These are phyloP conservation scores for Antarctomyces pellizariae DNA, from an alignment of 495 filamentous ascomycete genomes.

Conservation along the genomic window DNA sequence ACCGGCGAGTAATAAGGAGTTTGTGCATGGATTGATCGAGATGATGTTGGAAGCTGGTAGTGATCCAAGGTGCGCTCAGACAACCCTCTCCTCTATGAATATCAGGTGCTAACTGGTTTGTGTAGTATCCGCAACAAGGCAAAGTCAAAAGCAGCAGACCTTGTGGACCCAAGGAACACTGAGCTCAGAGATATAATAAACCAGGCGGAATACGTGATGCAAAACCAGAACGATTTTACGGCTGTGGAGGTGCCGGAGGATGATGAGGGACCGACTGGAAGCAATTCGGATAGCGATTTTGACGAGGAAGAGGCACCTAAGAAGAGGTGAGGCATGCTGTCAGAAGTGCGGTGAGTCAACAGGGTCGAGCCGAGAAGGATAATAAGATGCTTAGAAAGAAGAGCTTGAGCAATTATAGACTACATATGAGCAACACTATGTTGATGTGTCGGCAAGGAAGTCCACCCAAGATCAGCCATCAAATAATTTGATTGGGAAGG, in stretches of 20 bases:
- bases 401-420: too few species aligned
- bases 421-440: too few species aligned
- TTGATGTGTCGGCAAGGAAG: too few species aligned
- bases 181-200: slow-evolving; percentile 43
- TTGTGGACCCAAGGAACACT: slow-evolving; percentile 49
- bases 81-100: slow-evolving; percentile 12
- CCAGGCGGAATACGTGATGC: slow-evolving; percentile 48
- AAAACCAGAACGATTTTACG: slow-evolving; percentile 27
- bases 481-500: too few species aligned
- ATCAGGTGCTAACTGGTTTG: slow-evolving; percentile 1
- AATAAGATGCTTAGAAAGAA: too few species aligned
- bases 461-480: too few species aligned
- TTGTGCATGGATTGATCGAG: slow-evolving; percentile 46
- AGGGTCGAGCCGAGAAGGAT: too few species aligned
- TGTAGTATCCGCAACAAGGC: slow-evolving; percentile 42
- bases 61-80: slow-evolving; percentile 32
- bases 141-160: slow-evolving; percentile 39
- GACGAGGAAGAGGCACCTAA: neutral
- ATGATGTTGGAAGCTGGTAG: slow-evolving; percentile 89
- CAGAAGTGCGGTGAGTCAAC: too few species aligned
- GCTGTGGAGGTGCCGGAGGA: slow-evolving; percentile 13
- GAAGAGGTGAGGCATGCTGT: neutral
- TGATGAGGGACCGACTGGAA: slow-evolving; percentile 3
- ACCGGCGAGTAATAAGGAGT: slow-evolving; percentile 29
- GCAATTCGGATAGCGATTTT: neutral